Conservation (phyloP, 495 filamentous ascomycete genomes). For the Aspergillus sparsus region DNA sequence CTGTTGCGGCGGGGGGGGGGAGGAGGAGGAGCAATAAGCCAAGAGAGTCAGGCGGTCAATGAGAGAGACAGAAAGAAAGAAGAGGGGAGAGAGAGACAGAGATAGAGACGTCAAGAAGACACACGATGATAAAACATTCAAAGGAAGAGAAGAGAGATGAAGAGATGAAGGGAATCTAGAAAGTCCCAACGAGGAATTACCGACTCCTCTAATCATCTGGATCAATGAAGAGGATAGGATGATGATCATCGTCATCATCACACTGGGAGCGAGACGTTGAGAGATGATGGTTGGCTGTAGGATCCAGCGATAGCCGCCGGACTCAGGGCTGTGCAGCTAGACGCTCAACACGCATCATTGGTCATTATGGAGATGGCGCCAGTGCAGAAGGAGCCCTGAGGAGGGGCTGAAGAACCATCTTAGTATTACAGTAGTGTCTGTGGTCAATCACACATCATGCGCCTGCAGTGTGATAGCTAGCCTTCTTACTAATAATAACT, state of each 20-base stretch:
- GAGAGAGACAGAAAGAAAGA: slow-evolving; percentile 9
- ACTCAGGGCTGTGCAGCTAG: slow-evolving; percentile 29
- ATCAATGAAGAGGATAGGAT: neutral
- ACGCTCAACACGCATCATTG: slow-evolving; percentile 44
- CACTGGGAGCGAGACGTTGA: slow-evolving; percentile 27
- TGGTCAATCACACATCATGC: slow-evolving; percentile 13
- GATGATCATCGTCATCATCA: slow-evolving; percentile 15
- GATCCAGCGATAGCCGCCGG: slow-evolving; percentile 25
- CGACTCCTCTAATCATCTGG: neutral
- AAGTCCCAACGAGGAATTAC: neutral
- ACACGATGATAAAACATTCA: slow-evolving; percentile 3
- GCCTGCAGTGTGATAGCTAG: neutral
- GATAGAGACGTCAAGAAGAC: no score
- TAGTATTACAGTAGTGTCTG: neutral
- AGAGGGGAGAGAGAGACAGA: slow-evolving; percentile 13
- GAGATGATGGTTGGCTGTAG: slow-evolving; percentile 18
- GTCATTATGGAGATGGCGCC: slow-evolving; percentile 10
- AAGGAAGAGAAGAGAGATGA: neutral
- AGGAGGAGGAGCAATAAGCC: neutral
- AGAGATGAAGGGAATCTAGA: neutral
- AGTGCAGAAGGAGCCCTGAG: neutral
- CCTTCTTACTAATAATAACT: slow-evolving; percentile 11
- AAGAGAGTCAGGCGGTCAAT: slow-evolving; percentile 8
- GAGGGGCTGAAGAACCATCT: slow-evolving; percentile 13
- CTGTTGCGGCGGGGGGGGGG: neutral